phyloP scores from a whole-genome alignment of 2,329 filamentous ascomycete species.

The Fusarium anguioides region DNA sequence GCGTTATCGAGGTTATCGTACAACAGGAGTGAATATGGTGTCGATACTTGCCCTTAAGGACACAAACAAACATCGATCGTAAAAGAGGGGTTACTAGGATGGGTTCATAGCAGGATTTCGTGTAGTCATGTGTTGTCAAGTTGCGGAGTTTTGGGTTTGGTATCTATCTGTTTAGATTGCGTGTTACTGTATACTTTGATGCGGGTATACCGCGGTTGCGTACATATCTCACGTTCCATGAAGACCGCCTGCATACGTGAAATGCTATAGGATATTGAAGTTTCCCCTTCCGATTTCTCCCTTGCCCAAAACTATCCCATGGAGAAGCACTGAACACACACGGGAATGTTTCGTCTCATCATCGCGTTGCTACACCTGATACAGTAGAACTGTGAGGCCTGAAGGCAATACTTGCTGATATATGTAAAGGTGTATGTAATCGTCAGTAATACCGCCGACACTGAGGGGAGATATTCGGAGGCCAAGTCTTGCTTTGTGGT shows the following conservation, averaged over 20 bases:
- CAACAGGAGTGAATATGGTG: not conserved
- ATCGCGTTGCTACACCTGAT: too few relatives aligned
- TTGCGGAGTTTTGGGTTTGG: slow-evolving; percentile 45
- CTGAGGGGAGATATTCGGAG: too few relatives aligned
- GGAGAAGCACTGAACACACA: too few relatives aligned
- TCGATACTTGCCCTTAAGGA: not conserved
- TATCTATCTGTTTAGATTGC: slow-evolving; percentile 20
- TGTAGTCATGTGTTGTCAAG: slow-evolving; percentile 12
- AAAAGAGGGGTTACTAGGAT: slow-evolving; percentile 23
- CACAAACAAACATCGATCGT: not conserved
- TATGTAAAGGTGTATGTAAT: too few relatives aligned
- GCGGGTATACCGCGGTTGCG: slow-evolving; percentile 28
- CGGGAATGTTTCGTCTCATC: too few relatives aligned
- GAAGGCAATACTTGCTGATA: too few relatives aligned
- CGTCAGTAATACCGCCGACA: too few relatives aligned
- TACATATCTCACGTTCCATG: slow-evolving; percentile 25
- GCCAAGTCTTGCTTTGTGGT: too few relatives aligned
- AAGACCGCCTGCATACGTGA: not conserved
- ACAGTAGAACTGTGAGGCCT: too few relatives aligned
- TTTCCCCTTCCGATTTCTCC: not conserved
- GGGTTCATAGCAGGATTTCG: slow-evolving; percentile 15
- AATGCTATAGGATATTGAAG: not conserved
- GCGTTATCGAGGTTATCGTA: not conserved
- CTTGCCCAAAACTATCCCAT: too few relatives aligned
- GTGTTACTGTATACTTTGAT: slow-evolving; percentile 34